Base-by-base conservation (phyloP, 208 protist genomes). In the Strigomonas culicis region DNA sequence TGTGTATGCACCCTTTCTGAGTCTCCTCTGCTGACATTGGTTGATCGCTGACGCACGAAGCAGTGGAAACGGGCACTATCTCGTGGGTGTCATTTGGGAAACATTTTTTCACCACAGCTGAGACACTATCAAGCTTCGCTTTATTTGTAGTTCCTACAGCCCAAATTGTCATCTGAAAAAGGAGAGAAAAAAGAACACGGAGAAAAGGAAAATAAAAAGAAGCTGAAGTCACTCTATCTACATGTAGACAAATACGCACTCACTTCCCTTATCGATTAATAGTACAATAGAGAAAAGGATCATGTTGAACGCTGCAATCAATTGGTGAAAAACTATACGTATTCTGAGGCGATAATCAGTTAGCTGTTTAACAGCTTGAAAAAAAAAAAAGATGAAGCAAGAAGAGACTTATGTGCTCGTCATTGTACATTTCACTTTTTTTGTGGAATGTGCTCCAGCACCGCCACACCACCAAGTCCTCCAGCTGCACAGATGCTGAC, bases 401-500 rank as follows among this genome's bases (percentile, higher is more conserved):
- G 17, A 46, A 46, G 39, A 46, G 10, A 46, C 39, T 17, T 17
- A 46, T 46, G 10, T 46, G 17, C 39, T 46, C 11, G 15, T 25
- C n/a, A 56, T 34, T 66, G 57, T 22, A 59, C 32, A n/a, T 10
- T 39, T 49, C 19, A 49, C 43, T 49, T 49, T 49, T 49, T 80
- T 55, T 75, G 82, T 11, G 75, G 74, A 17, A 73, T 82, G 71
- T 85, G 80, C 64, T 92, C 88, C 15, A 94, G 62, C 39, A 94
- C 68, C 8, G 79, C 83, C 32, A 92, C 76, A 44, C 80, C 85
- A 21, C 88, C 88, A 30, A 91, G 62, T 28, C 90, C 90, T 15
- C 90, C 90, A 68, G 90, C 90, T 49, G 90, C 90, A 71, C 90
- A 96, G 70, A 96, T 90, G 49, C 88, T 94, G 19, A 94, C 68